A percentile compares a stretch with the other conserved stretches of the same genome.
Evolutionary conservation across 345 rosid species (phyloP).

Genomic region (Aquilaria malaccensis): DNA sequence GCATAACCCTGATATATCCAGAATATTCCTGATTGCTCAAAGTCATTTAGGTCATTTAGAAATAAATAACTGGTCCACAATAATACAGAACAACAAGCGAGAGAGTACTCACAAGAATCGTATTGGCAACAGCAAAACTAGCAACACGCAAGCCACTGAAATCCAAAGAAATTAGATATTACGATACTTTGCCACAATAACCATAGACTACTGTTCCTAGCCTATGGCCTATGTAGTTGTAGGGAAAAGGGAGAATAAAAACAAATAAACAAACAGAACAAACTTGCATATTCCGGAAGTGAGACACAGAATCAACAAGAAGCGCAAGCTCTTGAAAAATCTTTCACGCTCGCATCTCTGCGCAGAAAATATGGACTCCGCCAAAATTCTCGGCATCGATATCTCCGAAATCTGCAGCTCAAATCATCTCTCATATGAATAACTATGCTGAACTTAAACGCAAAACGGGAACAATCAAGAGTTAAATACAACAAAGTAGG

Average conservation of each 20-base stretch:
- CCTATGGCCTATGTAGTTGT: no score
- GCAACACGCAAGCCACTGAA: constrained; percentile 50
- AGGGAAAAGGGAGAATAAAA: no score
- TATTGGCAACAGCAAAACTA: constrained; percentile 41
- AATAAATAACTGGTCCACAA: not conserved
- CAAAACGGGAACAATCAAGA: not conserved
- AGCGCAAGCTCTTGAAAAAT: constrained; percentile 21
- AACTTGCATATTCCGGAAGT: constrained; percentile 47
- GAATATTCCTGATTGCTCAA: no score
- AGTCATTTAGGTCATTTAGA: no score
- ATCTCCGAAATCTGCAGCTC: constrained; percentile 37
- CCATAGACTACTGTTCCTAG: not conserved
- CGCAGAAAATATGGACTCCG: constrained; percentile 44
- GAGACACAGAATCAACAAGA: constrained; percentile 31
- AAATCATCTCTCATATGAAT: not conserved
- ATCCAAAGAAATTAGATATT: constrained; percentile 1
- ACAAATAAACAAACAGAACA: not conserved
- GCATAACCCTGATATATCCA: no score
- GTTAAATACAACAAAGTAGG: not conserved
- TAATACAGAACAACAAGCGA: not conserved
- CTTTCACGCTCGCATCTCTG: constrained; percentile 22
- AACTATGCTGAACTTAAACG: not conserved
- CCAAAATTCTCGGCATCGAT: constrained; percentile 39
- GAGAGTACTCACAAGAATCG: constrained; percentile 27
- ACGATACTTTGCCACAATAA: not conserved